A percentile compares a stretch with the other conserved stretches of the same genome.
Evolutionary conservation across 306 rosid genomes (phyloP).

Genomic region (Quercus suber): DNA sequence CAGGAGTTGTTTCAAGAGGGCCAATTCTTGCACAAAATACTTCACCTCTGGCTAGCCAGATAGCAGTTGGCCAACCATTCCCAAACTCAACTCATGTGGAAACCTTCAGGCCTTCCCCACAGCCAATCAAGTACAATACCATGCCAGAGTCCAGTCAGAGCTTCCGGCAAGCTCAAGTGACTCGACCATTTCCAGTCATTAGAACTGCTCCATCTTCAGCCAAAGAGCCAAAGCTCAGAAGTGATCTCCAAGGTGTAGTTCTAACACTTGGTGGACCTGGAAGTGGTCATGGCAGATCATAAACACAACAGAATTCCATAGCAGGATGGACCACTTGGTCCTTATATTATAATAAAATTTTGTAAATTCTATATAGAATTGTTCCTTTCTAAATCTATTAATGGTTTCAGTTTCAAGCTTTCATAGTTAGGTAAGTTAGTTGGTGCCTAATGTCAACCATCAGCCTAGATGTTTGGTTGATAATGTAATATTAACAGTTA

Average conservation of each 20-base stretch:
- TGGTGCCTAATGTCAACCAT: conserved; percentile 2
- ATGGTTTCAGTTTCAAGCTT: background rate
- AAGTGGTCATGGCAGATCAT: conserved; percentile 40
- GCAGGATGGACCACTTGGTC: background rate
- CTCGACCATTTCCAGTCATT: conserved; percentile 36
- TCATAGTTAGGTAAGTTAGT: conserved; percentile 4
- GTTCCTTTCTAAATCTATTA: background rate
- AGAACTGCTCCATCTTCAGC: conserved; percentile 36
- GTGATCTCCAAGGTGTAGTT: conserved; percentile 76
- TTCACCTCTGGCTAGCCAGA: conserved; percentile 15
- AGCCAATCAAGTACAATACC: conserved; percentile 21
- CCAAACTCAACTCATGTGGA: conserved; percentile 36
- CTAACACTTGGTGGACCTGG: conserved; percentile 89
- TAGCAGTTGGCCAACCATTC: conserved; percentile 28
- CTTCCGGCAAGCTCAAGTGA: conserved; percentile 32
- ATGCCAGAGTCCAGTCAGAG: conserved; percentile 28
- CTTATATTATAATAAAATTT: background rate
- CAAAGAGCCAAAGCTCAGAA: conserved; percentile 56
- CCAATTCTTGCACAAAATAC: conserved; percentile 35
- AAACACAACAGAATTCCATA: background rate
- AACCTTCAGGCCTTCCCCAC: conserved; percentile 28
- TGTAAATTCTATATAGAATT: conserved; percentile 23
- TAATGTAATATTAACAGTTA: background rate
- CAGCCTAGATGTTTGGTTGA: conserved; percentile 5
- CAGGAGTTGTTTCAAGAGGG: conserved; percentile 34